These are phyloP conservation scores for Parathielavia appendiculata DNA, from an alignment of 495 filamentous ascomycete genomes.

Conservation along the genomic window DNA sequence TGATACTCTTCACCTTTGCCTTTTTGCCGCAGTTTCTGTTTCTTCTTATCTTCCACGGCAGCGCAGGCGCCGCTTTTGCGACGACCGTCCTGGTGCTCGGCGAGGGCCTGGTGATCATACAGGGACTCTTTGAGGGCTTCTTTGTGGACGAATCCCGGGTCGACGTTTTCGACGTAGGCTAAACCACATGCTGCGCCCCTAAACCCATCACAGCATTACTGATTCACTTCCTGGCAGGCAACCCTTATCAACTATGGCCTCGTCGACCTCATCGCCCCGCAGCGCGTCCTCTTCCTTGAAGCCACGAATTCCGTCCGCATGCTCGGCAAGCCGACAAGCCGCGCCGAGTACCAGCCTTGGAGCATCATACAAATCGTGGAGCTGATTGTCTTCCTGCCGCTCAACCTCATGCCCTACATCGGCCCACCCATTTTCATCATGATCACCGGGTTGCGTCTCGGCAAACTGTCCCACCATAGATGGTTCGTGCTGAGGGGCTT, in stretches of 20 bases:
- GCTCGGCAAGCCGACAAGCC: slow-evolving; percentile 66
- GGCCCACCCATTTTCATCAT: slow-evolving; percentile 76
- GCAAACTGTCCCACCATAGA: slow-evolving; percentile 54
- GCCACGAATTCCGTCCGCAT: slow-evolving; percentile 59
- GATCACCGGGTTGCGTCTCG: slow-evolving; percentile 56
- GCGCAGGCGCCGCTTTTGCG: slow-evolving; percentile 66
- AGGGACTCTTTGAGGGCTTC: slow-evolving; percentile 70
- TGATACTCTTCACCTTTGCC: slow-evolving; percentile 73
- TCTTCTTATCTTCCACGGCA: slow-evolving; percentile 75
- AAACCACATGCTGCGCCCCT: slow-evolving; percentile 24
- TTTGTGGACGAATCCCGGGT: slow-evolving; percentile 76
- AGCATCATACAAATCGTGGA: slow-evolving; percentile 73
- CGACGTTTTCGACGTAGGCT: slow-evolving; percentile 85
- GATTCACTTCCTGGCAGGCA: slow-evolving; percentile 29
- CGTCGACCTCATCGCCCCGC: slow-evolving; percentile 57
- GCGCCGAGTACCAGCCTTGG: slow-evolving; percentile 63
- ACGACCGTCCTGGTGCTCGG: slow-evolving; percentile 73
- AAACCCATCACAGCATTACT: slow-evolving; percentile 1
- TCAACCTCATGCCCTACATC: slow-evolving; percentile 84
- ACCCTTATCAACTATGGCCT: slow-evolving; percentile 48
- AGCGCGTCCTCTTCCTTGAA: slow-evolving; percentile 61
- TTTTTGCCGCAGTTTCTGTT: slow-evolving; percentile 83
- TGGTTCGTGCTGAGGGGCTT: slow-evolving; percentile 83
- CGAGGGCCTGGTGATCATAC: slow-evolving; percentile 76
- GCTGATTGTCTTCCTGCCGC: slow-evolving; percentile 70